Percentiles rank a stretch among this genome's conserved stretches.
phyloP scores from a whole-genome alignment of 129 eudicot species.

The Arctium minus region DNA sequence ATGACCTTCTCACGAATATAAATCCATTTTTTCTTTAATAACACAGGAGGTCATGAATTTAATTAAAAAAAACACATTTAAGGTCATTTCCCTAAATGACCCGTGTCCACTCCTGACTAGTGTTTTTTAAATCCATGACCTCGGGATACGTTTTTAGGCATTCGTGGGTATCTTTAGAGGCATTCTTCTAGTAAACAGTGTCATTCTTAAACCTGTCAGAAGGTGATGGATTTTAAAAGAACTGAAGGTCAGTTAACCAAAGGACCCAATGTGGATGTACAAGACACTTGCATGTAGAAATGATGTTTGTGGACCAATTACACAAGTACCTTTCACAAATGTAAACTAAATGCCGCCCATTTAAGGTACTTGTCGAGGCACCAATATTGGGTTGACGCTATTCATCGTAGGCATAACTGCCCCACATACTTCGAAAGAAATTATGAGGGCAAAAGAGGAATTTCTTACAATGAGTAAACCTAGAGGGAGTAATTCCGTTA shows the following conservation, averaged over 20 bases:
- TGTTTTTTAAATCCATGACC: not conserved
- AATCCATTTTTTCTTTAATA: not conserved
- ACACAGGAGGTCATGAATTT: no score
- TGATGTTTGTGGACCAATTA: no score
- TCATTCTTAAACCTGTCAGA: not conserved
- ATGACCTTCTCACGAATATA: no score
- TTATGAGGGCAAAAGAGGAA: not conserved
- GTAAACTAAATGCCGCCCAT: no score
- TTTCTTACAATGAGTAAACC: conserved; percentile 48
- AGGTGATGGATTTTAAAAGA: not conserved
- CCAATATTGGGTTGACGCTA: not conserved
- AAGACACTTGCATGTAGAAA: no score
- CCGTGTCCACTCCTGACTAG: not conserved
- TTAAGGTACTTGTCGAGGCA: no score
- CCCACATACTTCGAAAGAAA: not conserved
- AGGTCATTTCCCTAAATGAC: no score
- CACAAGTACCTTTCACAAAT: no score
- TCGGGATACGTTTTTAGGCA: not conserved
- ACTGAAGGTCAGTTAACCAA: not conserved
- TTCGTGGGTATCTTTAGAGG: not conserved
- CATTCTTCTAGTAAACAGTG: not conserved
- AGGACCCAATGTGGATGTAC: not conserved
- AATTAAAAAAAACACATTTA: no score
- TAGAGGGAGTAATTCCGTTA: conserved; percentile 56
- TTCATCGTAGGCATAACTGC: not conserved